Percentiles rank a stretch among this genome's conserved stretches.
Evolutionary conservation across 106 monocot species (phyloP).

Genomic region (Acanthochlamys bracteata): DNA sequence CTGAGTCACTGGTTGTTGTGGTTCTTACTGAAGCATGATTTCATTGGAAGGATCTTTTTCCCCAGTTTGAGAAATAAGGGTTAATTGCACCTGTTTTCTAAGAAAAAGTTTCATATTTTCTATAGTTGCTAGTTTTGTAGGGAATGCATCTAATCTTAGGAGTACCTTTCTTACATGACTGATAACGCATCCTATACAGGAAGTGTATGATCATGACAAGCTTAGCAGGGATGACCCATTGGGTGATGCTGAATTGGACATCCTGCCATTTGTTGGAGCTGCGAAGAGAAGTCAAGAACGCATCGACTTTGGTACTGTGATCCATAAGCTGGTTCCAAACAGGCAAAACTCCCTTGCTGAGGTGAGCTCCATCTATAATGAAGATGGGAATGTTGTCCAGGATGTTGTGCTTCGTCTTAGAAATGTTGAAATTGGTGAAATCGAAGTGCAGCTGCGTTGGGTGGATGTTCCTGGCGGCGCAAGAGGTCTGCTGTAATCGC

Average conservation of each 20-base stretch:
- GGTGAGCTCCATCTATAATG: conserved; percentile 34
- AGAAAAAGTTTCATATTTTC: too few relatives aligned
- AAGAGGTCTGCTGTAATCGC: conserved; percentile 18
- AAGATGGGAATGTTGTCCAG: conserved; percentile 39
- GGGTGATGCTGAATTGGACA: conserved; percentile 55
- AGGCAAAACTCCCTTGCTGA: conserved; percentile 41
- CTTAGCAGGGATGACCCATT: conserved; percentile 44
- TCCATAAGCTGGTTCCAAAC: conserved; percentile 27
- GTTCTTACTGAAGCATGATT: too few relatives aligned
- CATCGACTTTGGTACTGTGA: conserved; percentile 16
- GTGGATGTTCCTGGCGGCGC: conserved; percentile 23
- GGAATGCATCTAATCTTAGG: too few relatives aligned
- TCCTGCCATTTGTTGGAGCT: conserved; percentile 34
- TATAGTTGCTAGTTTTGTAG: too few relatives aligned
- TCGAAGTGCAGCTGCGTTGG: conserved; percentile 53
- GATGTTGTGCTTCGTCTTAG: conserved; percentile 39
- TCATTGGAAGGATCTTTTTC: too few relatives aligned
- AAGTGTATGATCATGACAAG: conserved; percentile 54
- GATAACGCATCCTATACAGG: conserved; percentile 11
- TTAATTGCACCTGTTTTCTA: too few relatives aligned
- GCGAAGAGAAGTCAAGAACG: conserved; percentile 25
- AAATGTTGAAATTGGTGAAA: conserved; percentile 45
- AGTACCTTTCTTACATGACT: too few relatives aligned
- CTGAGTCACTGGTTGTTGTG: too few relatives aligned
- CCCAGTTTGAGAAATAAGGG: too few relatives aligned